Evolutionary conservation across 257 asterid species (phyloP).

Genomic region (Anisodus tanguticus): DNA sequence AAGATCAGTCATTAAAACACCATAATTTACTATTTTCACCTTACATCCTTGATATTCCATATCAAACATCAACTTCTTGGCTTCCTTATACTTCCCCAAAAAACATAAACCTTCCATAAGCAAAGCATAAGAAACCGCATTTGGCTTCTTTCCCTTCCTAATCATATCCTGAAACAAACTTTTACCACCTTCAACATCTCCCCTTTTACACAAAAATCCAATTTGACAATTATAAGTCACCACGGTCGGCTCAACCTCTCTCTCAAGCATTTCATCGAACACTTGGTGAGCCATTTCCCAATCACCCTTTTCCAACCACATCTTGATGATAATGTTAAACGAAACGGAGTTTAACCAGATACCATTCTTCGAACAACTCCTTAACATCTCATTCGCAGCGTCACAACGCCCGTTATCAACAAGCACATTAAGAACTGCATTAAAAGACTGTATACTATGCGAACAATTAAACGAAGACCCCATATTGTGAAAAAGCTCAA

Average conservation of each 20-base stretch:
- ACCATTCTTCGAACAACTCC: conserved; percentile 56
- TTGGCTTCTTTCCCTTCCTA: conserved; percentile 59
- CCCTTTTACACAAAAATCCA: conserved; percentile 74
- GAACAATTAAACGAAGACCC: conserved; percentile 63
- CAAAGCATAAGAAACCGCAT: conserved; percentile 71
- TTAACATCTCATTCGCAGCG: conserved; percentile 60
- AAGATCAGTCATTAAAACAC: conserved; percentile 76
- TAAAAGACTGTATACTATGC: conserved; percentile 66
- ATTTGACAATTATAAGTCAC: conserved; percentile 78
- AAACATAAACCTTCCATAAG: conserved; percentile 79
- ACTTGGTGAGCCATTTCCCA: conserved; percentile 63
- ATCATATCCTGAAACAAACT: conserved; percentile 70
- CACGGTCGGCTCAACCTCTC: conserved; percentile 68
- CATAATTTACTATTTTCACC: conserved; percentile 63
- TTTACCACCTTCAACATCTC: conserved; percentile 59
- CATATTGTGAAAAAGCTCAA: conserved; percentile 59
- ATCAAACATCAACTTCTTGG: conserved; percentile 84
- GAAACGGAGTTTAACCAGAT: conserved; percentile 69
- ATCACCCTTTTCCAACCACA: conserved; percentile 65
- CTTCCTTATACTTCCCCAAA: conserved; percentile 61
- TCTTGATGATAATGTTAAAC: conserved; percentile 70
- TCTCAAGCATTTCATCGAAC: conserved; percentile 89
- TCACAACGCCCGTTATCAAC: conserved; percentile 47
- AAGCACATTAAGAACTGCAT: conserved; percentile 71
- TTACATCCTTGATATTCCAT: conserved; percentile 95